Conservation (phyloP, 306 rosid genomes). For the Canavalia gladiata region DNA sequence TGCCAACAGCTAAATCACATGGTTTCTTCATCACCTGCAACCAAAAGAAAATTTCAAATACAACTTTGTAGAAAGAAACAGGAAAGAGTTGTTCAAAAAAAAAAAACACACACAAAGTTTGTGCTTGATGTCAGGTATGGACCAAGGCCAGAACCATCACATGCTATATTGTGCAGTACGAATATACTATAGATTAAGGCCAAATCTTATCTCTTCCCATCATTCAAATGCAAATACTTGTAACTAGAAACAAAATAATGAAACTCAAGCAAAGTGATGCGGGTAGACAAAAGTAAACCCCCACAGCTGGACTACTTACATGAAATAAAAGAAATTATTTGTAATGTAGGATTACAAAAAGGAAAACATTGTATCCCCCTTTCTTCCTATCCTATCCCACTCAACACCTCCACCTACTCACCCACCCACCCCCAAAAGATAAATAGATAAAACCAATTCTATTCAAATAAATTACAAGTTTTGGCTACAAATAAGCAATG, state of each 20-base stretch:
- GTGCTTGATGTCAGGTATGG: constrained; percentile 32
- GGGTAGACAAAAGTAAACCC: neutral
- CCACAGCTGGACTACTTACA: neutral
- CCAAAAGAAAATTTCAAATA: constrained; percentile 45
- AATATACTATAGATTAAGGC: neutral
- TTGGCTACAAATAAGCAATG: neutral
- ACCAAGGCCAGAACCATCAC: constrained; percentile 28
- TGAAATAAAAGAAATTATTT: constrained; percentile 6
- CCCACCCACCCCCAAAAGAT: neutral
- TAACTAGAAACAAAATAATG: neutral
- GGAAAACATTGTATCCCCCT: constrained; percentile 1
- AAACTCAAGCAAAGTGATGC: neutral
- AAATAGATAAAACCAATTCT: neutral
- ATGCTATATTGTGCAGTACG: neutral
- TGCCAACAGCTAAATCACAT: constrained; percentile 49
- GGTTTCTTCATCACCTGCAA: constrained; percentile 63
- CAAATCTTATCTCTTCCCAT: neutral
- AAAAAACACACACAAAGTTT: neutral
- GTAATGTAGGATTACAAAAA: neutral
- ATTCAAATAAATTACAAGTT: neutral
- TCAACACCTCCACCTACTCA: neutral
- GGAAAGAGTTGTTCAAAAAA: neutral
- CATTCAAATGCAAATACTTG: neutral
- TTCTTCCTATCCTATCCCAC: neutral
- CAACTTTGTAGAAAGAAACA: constrained; percentile 43